These are phyloP conservation scores for Chlorella sp. DNA, from an alignment of 139 green algal species.

Conservation along the genomic window DNA sequence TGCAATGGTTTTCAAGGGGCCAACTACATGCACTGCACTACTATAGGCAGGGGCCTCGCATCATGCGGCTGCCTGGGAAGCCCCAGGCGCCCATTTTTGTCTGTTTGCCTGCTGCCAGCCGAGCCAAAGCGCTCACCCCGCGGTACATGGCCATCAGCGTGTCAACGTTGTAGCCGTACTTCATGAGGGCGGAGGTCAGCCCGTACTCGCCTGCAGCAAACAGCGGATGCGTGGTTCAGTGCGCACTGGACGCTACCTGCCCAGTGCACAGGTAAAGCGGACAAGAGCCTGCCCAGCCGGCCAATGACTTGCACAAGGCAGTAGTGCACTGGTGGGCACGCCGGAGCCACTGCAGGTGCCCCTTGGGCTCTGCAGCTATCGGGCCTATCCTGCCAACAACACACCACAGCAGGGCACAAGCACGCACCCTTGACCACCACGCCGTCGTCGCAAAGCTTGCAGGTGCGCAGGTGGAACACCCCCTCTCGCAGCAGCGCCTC, in stretches of 20 bases:
- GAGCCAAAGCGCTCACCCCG: conserved; percentile 30
- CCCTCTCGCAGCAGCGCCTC: conserved; percentile 41
- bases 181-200: conserved; percentile 58
- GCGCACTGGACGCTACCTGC: no score
- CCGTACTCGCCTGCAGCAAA: conserved; percentile 74
- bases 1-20: neutral
- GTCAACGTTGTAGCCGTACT: conserved; percentile 68
- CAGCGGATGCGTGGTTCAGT: no score
- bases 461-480: conserved; percentile 63
- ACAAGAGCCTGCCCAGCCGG: no score
- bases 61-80: neutral
- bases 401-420: no score
- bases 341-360: no score
- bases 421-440: conserved; percentile 46
- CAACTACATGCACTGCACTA: no score
- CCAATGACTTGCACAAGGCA: no score
- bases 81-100: neutral
- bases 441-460: conserved; percentile 74
- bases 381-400: no score
- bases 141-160: conserved; percentile 78
- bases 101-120: neutral
- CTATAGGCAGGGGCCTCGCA: no score
- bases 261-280: no score
- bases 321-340: conserved; percentile 17
- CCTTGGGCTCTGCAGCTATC: no score